Percentiles rank a stretch among this genome's conserved stretches.
These are phyloP conservation scores for Solanum ahanhuiri DNA, from an alignment of 257 asterid species.

Conservation along the genomic window DNA sequence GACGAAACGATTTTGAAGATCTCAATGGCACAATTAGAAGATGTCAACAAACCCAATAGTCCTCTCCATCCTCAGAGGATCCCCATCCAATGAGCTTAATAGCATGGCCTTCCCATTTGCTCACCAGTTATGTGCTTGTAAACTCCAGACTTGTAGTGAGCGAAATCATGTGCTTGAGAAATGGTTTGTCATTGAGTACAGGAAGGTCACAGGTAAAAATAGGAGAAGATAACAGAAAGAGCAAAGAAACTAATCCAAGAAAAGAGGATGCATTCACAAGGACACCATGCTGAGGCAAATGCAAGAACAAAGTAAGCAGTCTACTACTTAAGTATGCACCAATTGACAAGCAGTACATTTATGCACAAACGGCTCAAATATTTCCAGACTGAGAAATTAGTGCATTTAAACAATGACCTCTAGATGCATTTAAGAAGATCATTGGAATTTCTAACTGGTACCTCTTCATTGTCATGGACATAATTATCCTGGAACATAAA, in stretches of 20 bases:
- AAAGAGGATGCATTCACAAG: background rate
- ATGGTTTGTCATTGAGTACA: background rate
- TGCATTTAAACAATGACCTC: background rate
- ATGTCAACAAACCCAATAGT: conserved; percentile 62
- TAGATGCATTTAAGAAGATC: background rate
- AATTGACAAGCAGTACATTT: background rate
- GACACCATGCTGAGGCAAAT: background rate
- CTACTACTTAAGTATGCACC: background rate
- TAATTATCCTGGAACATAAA: background rate
- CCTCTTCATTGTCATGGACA: background rate
- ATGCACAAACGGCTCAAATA: background rate
- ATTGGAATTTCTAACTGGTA: background rate
- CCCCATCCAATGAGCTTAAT: conserved; percentile 98
- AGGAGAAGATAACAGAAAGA: background rate
- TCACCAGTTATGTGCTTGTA: too few relatives aligned
- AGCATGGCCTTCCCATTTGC: too few relatives aligned
- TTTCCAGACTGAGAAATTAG: background rate
- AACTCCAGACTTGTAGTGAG: too few relatives aligned
- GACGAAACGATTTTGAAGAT: background rate
- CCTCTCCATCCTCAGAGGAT: conserved; percentile 66
- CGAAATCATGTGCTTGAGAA: conserved; percentile 48
- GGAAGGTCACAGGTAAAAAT: background rate
- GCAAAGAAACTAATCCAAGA: background rate
- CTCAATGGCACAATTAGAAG: background rate
- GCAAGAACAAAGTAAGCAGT: background rate